Percentiles rank a stretch among this genome's conserved stretches.
Evolutionary conservation across 1,284 basidiomycete genomes (phyloP).

Genomic region (Ustilago nuda): DNA sequence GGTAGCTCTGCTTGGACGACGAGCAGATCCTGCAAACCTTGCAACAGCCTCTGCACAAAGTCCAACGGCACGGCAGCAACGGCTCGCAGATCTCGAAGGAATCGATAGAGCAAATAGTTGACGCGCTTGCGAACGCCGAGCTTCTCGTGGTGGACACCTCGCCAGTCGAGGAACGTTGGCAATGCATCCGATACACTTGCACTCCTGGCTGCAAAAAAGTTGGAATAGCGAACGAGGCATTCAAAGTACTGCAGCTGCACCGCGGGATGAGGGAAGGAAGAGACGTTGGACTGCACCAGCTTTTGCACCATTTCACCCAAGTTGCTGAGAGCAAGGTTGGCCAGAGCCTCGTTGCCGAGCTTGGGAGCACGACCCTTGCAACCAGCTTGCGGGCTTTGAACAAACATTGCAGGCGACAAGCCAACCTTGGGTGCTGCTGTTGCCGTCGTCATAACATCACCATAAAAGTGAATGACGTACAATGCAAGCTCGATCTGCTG

Average conservation of each 20-base stretch:
- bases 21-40: slow-evolving; percentile 71
- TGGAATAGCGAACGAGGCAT: slow-evolving; percentile 87
- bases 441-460: slow-evolving; percentile 74
- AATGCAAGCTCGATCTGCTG: slow-evolving; percentile 92
- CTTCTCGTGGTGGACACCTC: slow-evolving; percentile 87
- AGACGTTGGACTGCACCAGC: slow-evolving; percentile 85
- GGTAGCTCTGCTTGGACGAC: slow-evolving; percentile 71
- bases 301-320: slow-evolving; percentile 90
- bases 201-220: slow-evolving; percentile 90
- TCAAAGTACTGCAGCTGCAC: slow-evolving; percentile 97
- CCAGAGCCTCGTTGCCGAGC: slow-evolving; percentile 52
- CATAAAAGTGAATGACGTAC: slow-evolving; percentile 91
- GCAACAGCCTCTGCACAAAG: slow-evolving; percentile 73
- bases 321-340: slow-evolving; percentile 79
- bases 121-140: slow-evolving; percentile 80
- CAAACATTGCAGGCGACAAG: slow-evolving; percentile 62
- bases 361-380: slow-evolving; percentile 59
- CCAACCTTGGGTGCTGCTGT: slow-evolving; percentile 62
- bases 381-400: slow-evolving; percentile 55
- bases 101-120: slow-evolving; percentile 93
- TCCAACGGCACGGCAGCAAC: slow-evolving; percentile 82
- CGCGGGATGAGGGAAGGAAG: slow-evolving; percentile 83
- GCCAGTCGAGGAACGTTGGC: slow-evolving; percentile 88
- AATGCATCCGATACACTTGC: slow-evolving; percentile 78
- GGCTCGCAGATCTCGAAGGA: slow-evolving; percentile 81